Evolutionary conservation across 768 basidiomycete genomes (phyloP).

Genomic region (Leccinum obscurum): DNA sequence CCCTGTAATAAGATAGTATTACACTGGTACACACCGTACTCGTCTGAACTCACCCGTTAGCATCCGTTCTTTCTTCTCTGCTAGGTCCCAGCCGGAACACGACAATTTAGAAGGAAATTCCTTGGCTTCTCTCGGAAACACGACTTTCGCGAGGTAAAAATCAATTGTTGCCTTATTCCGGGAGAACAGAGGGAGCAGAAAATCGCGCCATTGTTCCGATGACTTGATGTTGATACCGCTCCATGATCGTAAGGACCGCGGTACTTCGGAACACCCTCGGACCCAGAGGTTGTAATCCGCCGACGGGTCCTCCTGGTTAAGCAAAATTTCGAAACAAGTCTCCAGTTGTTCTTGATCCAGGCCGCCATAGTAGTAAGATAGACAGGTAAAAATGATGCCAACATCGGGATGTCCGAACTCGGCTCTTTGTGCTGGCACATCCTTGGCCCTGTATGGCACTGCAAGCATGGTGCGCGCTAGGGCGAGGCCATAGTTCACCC

Average conservation of each 20-base stretch:
- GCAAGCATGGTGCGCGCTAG: constrained; percentile 34
- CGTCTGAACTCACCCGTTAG: constrained; percentile 18
- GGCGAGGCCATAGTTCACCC: constrained; percentile 40
- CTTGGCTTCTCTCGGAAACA: constrained; percentile 41
- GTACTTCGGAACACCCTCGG: constrained; percentile 14
- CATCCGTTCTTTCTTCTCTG: constrained; percentile 18
- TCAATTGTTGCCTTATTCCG: constrained; percentile 33
- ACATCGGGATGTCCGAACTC: constrained; percentile 42
- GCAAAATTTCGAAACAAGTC: constrained; percentile 29
- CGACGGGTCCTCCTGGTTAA: constrained; percentile 32
- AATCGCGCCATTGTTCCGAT: constrained; percentile 17
- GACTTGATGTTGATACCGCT: constrained; percentile 34
- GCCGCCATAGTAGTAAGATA: constrained; percentile 41
- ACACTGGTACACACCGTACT: not conserved
- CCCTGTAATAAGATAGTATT: constrained; percentile 13
- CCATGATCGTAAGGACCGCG: constrained; percentile 15
- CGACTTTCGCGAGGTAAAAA: constrained; percentile 37
- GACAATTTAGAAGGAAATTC: constrained; percentile 36
- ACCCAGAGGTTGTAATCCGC: constrained; percentile 36
- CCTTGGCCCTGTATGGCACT: constrained; percentile 41
- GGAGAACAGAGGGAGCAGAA: constrained; percentile 30
- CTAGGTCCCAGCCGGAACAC: constrained; percentile 40
- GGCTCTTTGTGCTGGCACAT: constrained; percentile 36
- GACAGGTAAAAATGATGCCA: constrained; percentile 34
- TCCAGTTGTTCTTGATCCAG: constrained; percentile 30